phyloP scores from a whole-genome alignment of 2,329 filamentous ascomycete species.

The Arthrobotrys musiformis region DNA sequence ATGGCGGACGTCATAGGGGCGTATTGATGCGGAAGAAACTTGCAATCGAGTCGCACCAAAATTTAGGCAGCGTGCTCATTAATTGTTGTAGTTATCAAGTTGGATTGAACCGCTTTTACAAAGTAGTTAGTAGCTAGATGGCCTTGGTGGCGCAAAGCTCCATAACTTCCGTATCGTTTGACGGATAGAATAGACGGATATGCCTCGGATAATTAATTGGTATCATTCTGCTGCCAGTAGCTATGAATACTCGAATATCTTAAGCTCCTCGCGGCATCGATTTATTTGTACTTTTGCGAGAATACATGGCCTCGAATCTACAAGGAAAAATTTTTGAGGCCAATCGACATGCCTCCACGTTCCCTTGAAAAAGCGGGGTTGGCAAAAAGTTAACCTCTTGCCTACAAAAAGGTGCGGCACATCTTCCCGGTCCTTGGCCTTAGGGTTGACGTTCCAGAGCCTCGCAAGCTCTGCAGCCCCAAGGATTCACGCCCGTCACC shows the following conservation, averaged over 20 bases:
- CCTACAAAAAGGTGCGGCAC: slow-evolving; percentile 1
- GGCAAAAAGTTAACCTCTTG: neutral
- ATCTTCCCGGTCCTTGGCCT: neutral
- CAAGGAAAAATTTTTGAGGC: neutral
- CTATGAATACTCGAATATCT: neutral
- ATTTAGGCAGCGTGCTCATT: neutral
- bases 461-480: neutral
- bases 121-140: too few species aligned
- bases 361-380: slow-evolving; percentile 11
- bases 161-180: neutral
- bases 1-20: neutral
- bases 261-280: neutral
- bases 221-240: too few species aligned
- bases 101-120: too few species aligned
- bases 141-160: neutral
- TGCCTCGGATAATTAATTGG: neutral
- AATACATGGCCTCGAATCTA: neutral
- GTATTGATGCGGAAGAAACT: neutral
- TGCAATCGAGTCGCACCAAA: neutral
- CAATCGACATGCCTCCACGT: neutral
- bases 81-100: neutral
- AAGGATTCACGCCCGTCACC: neutral
- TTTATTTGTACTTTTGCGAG: neutral
- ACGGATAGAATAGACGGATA: neutral
- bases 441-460: neutral